phyloP scores from a whole-genome alignment of 129 eudicot species.

The Tagetes patula region DNA sequence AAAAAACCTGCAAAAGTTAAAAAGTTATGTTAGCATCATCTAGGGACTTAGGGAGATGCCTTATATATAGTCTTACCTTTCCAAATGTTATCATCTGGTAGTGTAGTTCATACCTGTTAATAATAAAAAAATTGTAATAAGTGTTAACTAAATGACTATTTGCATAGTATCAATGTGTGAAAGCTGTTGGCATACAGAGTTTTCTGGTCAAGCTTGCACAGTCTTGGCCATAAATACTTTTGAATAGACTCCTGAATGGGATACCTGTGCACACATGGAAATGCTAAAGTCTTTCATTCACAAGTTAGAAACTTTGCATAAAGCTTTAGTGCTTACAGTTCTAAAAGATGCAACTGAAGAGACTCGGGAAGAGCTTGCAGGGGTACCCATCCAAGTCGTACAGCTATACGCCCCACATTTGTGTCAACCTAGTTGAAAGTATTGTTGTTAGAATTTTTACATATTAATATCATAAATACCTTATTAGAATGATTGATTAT shows the following conservation, averaged over 20 bases:
- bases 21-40: conserved; percentile 9
- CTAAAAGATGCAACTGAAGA: conserved; percentile 78
- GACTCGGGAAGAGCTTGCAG: conserved; percentile 86
- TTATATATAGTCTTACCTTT: conserved; percentile 51
- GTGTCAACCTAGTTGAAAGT: conserved; percentile 64
- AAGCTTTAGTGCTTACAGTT: conserved; percentile 52
- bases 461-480: conserved; percentile 2
- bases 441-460: conserved; percentile 6
- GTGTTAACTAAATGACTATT: conserved; percentile 13
- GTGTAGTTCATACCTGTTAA: conserved; percentile 79
- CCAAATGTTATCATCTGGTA: conserved; percentile 98
- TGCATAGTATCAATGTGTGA: conserved; percentile 8
- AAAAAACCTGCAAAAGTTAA: conserved; percentile 65
- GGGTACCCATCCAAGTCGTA: conserved; percentile 97
- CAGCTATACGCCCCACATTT: conserved; percentile 93
- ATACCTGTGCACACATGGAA: conserved; percentile 46
- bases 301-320: conserved; percentile 6
- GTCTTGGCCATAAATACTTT: conserved; percentile 87
- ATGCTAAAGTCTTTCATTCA: conserved; percentile 6
- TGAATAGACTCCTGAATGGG: conserved; percentile 82
- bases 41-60: conserved; percentile 6
- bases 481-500: conserved; percentile 7
- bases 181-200: conserved; percentile 53
- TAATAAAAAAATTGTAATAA: conserved; percentile 1
- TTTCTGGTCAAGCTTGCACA: conserved; percentile 90